Evolutionary conservation across 352 stramenopile species (phyloP).

Genomic region (Phytophthora cajani): DNA sequence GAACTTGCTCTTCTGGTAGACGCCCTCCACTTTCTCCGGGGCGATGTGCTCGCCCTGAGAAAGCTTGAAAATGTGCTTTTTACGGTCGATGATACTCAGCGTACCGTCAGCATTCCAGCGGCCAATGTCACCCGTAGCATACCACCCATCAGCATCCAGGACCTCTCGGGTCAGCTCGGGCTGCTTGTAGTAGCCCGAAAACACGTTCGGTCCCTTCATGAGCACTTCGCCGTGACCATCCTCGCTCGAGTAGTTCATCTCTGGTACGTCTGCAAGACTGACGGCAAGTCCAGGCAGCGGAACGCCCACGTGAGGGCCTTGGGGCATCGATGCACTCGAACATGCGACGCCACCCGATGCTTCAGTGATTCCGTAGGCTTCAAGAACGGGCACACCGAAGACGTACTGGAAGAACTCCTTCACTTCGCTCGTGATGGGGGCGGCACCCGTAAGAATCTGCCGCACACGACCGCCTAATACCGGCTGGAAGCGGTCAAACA

Average conservation of each 20-base stretch:
- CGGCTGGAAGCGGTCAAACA: slow-evolving; percentile 95
- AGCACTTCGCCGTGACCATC: slow-evolving; percentile 75
- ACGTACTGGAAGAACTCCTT: slow-evolving; percentile 96
- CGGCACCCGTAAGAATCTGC: slow-evolving; percentile 94
- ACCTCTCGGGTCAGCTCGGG: slow-evolving; percentile 87
- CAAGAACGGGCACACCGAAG: slow-evolving; percentile 90
- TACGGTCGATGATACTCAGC: slow-evolving; percentile 87
- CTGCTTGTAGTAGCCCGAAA: slow-evolving; percentile 95
- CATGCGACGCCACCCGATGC: slow-evolving; percentile 39
- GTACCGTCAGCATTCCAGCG: slow-evolving; percentile 91
- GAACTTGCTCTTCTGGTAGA: slow-evolving; percentile 89
- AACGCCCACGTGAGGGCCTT: slow-evolving; percentile 90
- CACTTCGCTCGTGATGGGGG: slow-evolving; percentile 90
- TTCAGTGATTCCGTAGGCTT: slow-evolving; percentile 97
- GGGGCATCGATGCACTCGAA: slow-evolving; percentile 31
- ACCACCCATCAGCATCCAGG: slow-evolving; percentile 92
- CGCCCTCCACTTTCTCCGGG: slow-evolving; percentile 95
- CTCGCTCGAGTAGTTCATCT: slow-evolving; percentile 93
- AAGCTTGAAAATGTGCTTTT: slow-evolving; percentile 95
- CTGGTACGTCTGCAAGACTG: slow-evolving; percentile 91
- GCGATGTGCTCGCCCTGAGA: slow-evolving; percentile 95
- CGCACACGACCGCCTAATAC: slow-evolving; percentile 87
- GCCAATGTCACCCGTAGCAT: slow-evolving; percentile 96
- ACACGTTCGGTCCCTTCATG: slow-evolving; percentile 81
- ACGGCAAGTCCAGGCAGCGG: slow-evolving; percentile 85